Evolutionary conservation across 2,329 filamentous ascomycete genomes (phyloP).

Genomic region (Trichoderma koningii): DNA sequence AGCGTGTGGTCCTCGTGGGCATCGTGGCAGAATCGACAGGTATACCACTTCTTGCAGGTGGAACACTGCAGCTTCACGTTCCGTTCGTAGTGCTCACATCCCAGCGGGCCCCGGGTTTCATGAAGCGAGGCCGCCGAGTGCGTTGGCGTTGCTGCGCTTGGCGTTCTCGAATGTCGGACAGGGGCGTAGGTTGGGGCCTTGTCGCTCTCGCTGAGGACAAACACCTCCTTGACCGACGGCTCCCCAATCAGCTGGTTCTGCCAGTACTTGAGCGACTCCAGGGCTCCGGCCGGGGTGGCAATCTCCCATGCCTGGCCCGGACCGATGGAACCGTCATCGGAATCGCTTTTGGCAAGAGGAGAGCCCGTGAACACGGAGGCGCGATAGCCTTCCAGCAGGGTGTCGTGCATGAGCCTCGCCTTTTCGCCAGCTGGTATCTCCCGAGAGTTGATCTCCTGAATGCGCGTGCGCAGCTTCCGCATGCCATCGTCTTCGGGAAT

Average conservation of each 20-base stretch:
- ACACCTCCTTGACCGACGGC: conserved; percentile 44
- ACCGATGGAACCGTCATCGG: conserved; percentile 32
- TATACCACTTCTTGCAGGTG: conserved; percentile 88
- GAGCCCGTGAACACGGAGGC: conserved; percentile 37
- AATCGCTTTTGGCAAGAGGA: conserved; percentile 28
- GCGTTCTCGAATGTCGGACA: conserved; percentile 49
- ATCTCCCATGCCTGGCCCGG: conserved; percentile 43
- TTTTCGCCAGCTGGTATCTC: conserved; percentile 64
- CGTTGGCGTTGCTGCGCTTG: conserved; percentile 36
- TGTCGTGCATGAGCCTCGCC: conserved; percentile 68
- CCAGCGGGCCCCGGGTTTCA: conserved; percentile 57
- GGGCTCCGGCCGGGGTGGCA: conserved; percentile 46
- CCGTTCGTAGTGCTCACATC: conserved; percentile 89
- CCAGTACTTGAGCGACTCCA: conserved; percentile 63
- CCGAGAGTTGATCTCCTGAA: conserved; percentile 67
- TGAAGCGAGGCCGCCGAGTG: conserved; percentile 30
- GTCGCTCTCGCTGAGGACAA: conserved; percentile 61
- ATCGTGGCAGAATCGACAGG: conserved; percentile 94
- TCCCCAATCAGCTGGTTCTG: conserved; percentile 49
- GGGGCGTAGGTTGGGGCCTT: conserved; percentile 68
- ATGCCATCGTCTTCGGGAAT: conserved; percentile 81
- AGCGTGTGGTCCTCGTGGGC: conserved; percentile 75
- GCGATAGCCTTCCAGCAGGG: conserved; percentile 69
- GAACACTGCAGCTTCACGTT: conserved; percentile 96
- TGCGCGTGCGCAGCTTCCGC: conserved; percentile 64